These are phyloP conservation scores for Amaranthus hypochondriacus DNA, from an alignment of 148 eudicot genomes.

Conservation along the genomic window DNA sequence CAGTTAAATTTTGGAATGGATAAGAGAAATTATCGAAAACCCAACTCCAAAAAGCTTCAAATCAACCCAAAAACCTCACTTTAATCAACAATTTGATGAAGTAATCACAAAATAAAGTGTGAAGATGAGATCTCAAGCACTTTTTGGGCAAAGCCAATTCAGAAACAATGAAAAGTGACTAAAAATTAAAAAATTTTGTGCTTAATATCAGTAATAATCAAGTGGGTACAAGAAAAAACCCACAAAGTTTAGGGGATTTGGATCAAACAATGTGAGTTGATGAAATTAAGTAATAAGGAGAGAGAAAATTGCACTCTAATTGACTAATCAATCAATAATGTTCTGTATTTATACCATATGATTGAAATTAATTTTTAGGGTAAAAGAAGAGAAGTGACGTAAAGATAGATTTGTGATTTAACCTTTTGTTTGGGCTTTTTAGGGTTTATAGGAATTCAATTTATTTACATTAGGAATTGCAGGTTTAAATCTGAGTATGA, in stretches of 20 bases:
- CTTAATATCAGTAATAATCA: too few species aligned
- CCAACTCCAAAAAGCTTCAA: neutral
- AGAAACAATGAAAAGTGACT: neutral
- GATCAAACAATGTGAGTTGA: slow-evolving; percentile 12
- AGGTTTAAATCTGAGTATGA: neutral
- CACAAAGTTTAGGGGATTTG: neutral
- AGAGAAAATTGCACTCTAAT: slow-evolving; percentile 11
- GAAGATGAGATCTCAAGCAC: slow-evolving; percentile 24
- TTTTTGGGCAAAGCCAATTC: neutral
- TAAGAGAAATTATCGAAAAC: neutral
- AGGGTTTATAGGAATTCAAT: neutral
- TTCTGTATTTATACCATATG: slow-evolving; percentile 1
- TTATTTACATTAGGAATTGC: neutral
- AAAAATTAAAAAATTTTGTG: neutral
- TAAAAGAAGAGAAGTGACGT: neutral
- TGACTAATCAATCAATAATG: slow-evolving; percentile 20
- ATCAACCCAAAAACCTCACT: slow-evolving; percentile 5
- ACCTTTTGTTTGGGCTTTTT: slow-evolving; percentile 7
- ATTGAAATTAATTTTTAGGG: slow-evolving; percentile 8
- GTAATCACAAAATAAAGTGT: neutral
- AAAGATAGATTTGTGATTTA: neutral
- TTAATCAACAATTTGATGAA: neutral
- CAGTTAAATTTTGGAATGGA: neutral
- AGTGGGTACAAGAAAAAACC: too few species aligned
- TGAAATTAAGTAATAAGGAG: slow-evolving; percentile 10